These are phyloP conservation scores for Endocarpon pusillum DNA, from an alignment of 495 filamentous ascomycete genomes.

Conservation along the genomic window DNA sequence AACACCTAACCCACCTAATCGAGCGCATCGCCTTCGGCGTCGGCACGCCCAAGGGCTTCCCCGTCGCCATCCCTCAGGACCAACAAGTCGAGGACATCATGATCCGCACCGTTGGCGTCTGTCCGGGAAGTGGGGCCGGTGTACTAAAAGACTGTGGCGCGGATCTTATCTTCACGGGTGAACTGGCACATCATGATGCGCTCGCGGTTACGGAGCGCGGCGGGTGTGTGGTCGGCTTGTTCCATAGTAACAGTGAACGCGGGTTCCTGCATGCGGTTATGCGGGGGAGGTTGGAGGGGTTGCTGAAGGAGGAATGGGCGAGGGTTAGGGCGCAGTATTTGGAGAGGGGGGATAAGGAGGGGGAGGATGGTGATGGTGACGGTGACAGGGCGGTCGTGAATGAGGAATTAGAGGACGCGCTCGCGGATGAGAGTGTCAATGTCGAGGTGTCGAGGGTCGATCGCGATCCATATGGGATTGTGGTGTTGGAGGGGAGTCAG, in stretches of 20 bases:
- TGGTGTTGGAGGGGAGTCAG: constrained; percentile 28
- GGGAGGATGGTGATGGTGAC: constrained; percentile 11
- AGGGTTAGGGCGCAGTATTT: constrained; percentile 21
- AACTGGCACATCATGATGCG: constrained; percentile 84
- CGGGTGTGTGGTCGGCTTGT: constrained; percentile 65
- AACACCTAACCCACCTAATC: constrained; percentile 43
- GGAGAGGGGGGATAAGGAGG: constrained; percentile 16
- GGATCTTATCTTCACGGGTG: constrained; percentile 78
- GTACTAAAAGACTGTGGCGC: constrained; percentile 47
- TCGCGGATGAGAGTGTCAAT: constrained; percentile 32
- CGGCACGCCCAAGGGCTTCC: constrained; percentile 47
- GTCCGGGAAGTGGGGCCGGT: constrained; percentile 67
- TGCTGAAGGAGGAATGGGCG: constrained; percentile 37
- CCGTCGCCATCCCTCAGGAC: constrained; percentile 50
- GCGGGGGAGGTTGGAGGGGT: constrained; percentile 40
- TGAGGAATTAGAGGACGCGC: constrained; percentile 25
- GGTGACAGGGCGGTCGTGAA: constrained; percentile 7
- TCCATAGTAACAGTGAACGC: constrained; percentile 84
- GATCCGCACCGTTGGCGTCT: constrained; percentile 49
- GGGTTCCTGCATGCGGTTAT: constrained; percentile 59
- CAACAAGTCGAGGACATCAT: constrained; percentile 30
- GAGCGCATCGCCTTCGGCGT: constrained; percentile 40
- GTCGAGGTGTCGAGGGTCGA: constrained; percentile 66
- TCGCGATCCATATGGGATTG: constrained; percentile 59
- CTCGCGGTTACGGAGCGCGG: constrained; percentile 76